phyloP scores from a whole-genome alignment of 805 yeast species.

The Sugiyamaella americana region DNA sequence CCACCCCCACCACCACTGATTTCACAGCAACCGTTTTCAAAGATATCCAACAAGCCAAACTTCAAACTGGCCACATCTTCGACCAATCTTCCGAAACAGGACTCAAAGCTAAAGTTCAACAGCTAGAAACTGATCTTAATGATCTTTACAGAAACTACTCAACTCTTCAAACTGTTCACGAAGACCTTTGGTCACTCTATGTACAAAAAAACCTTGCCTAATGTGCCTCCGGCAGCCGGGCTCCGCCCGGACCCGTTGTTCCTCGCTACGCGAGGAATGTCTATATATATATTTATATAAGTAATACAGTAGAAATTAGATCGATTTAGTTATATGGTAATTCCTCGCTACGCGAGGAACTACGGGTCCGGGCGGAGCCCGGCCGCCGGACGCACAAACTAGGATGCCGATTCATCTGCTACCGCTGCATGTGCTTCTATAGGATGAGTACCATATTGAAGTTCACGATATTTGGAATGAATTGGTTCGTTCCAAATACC shows the following conservation, averaged over 20 bases:
- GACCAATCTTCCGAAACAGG: conserved; percentile 10
- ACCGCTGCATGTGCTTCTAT: conserved; percentile 15
- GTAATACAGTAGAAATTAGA: conserved; percentile 1
- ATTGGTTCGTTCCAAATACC: conserved; percentile 17
- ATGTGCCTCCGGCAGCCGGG: background rate
- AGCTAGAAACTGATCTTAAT: conserved; percentile 18
- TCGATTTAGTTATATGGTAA: background rate
- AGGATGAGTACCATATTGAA: conserved; percentile 14
- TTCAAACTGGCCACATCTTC: conserved; percentile 8
- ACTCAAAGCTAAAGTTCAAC: conserved; percentile 13
- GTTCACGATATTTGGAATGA: conserved; percentile 12
- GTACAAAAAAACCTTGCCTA: conserved; percentile 2
- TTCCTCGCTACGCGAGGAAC: too few relatives aligned
- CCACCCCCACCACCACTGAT: background rate
- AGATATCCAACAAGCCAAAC: conserved; percentile 5
- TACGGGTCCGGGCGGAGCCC: too few relatives aligned
- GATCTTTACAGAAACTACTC: conserved; percentile 15
- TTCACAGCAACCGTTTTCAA: background rate
- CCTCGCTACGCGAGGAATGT: background rate
- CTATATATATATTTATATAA: background rate
- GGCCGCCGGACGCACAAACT: too few relatives aligned
- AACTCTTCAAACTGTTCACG: conserved; percentile 18
- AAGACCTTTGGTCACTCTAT: conserved; percentile 23
- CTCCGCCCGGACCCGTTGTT: background rate
- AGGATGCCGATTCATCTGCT: conserved; percentile 18